Evolutionary conservation across 1,284 basidiomycete species (phyloP), one percentile per base, ranked within the genome.

Genomic region (Pterulicium gracile): DNA sequence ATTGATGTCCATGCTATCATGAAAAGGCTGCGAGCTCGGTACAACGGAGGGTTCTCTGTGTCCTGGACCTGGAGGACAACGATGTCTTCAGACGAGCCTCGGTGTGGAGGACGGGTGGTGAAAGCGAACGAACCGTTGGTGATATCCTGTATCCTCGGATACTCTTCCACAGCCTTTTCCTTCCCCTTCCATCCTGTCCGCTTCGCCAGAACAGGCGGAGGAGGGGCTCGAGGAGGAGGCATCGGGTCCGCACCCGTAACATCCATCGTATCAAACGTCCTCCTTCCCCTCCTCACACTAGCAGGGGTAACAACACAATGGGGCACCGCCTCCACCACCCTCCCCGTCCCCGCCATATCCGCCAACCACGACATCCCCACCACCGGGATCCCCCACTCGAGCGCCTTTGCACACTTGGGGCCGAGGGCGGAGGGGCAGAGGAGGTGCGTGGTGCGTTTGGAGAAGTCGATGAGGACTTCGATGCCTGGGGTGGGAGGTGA

Each of bases 361-460:
- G 65, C 66, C n/a, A 90, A 56, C 81, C 83, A 88, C 7, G 61
- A 59, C 61, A 81, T 65, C 41, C 69, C 68, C 12, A 86, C 66
- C 13, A 84, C 72, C 0, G 77, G 74, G 4, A 80, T 73, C 3
- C 65, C 66, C 86, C 88, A 88, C 54, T 85, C 75, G 36, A 59
- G 53, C 2, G 87, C 87, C 56, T 81, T 86, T n/a, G 77, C 72
- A 45, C 73, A 84, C 56, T 90, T 90, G 13, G 68, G 62, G 10
- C 88, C 88, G 0, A 57, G 64, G 0, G 70, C 73, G 3, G 77
- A 72, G 0, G 84, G 82, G 58, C 87, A 89, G 3, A 89, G 62
- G 1, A 89, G 67, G 53, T 88, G 81, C 0, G 86, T 88, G 0
- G 78, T 71, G 3, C 67, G 68, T 13, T 70, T 68, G 2, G 77